phyloP scores from a whole-genome alignment of 169 alveolate genomes.

The Cryptosporidium felis region DNA sequence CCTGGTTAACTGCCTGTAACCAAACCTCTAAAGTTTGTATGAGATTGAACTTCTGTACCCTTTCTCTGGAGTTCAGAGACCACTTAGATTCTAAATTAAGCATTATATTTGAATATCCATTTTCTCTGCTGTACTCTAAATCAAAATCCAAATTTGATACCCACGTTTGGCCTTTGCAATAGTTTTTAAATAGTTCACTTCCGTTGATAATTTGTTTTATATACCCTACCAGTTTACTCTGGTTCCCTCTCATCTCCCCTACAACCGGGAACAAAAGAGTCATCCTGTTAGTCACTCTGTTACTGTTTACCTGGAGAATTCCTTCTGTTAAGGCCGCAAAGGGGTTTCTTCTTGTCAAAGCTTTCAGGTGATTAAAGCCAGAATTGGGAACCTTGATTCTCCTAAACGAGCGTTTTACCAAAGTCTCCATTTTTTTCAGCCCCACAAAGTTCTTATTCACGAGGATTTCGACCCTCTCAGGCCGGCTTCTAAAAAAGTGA shows the following conservation, averaged over 20 bases:
- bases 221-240: background rate
- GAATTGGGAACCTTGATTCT: background rate
- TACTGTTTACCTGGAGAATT: constrained; percentile 26
- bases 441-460: background rate
- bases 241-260: background rate
- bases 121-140: constrained; percentile 21
- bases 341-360: background rate
- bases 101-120: constrained; percentile 9
- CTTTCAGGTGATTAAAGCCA: background rate
- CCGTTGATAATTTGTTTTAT: background rate
- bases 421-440: background rate
- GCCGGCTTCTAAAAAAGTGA: background rate
- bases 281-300: background rate
- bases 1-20: background rate
- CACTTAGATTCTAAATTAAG: background rate
- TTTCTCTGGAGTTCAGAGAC: background rate
- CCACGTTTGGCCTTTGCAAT: background rate
- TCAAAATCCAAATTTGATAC: background rate
- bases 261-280: constrained; percentile 14
- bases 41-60: background rate
- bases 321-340: constrained; percentile 8
- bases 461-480: background rate
- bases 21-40: constrained; percentile 10
- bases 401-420: background rate
- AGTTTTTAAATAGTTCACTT: background rate